phyloP scores from a whole-genome alignment of 2,329 filamentous ascomycete genomes.

The Clonostachys solani region DNA sequence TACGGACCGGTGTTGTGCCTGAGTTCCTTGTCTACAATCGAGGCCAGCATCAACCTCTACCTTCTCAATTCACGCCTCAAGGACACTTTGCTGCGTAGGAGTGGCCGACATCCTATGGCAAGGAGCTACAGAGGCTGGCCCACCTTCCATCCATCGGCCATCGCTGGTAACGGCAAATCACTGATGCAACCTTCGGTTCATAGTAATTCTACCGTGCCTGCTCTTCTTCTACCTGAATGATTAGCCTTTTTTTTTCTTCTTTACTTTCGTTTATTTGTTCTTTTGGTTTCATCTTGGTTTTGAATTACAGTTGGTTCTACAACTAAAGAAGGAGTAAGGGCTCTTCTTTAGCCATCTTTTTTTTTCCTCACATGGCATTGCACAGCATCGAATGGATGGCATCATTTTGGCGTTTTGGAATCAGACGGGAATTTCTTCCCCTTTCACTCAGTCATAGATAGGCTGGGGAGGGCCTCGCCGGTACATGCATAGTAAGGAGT shows the following conservation, averaged over 20 bases:
- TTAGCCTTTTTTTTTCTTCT: constrained; percentile 3
- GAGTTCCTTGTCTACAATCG: constrained; percentile 43
- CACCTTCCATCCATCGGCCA: background rate
- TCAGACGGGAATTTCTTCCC: too few species aligned
- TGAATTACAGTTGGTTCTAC: background rate
- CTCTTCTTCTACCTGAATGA: background rate
- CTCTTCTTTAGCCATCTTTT: background rate
- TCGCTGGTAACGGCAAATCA: too few species aligned
- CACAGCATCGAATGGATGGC: constrained; percentile 21
- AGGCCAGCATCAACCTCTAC: constrained; percentile 12
- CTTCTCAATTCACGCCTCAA: constrained; percentile 3
- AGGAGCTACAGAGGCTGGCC: background rate
- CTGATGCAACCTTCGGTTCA: too few species aligned
- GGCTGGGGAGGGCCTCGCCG: too few species aligned
- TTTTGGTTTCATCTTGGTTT: background rate
- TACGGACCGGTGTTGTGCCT: constrained; percentile 68
- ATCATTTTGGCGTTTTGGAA: background rate
- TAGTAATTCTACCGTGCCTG: too few species aligned
- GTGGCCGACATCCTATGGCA: background rate
- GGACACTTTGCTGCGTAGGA: constrained; percentile 25
- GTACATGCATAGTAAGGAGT: too few species aligned
- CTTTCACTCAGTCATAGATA: too few species aligned
- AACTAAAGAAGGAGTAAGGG: too few species aligned
- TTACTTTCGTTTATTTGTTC: constrained; percentile 9
- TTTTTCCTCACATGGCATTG: constrained; percentile 6